Conservation (phyloP, 1,284 basidiomycete species). For the Waitea zeae region DNA sequence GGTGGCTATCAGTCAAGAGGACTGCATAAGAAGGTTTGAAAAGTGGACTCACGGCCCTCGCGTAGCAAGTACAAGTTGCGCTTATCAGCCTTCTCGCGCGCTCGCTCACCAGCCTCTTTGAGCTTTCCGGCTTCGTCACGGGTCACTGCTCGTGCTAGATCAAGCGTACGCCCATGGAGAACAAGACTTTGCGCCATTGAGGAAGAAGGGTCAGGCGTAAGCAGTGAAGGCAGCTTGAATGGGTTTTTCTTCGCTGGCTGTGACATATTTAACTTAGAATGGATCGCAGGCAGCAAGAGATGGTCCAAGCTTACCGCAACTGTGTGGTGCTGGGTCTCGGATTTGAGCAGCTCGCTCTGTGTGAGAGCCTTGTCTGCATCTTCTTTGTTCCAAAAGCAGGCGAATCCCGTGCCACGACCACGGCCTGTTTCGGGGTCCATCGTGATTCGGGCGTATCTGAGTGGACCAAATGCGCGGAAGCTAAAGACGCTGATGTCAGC, state of each 20-base stretch:
- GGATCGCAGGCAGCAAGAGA: background rate
- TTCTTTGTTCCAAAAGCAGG: slow-evolving; percentile 91
- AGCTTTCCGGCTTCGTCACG: slow-evolving; percentile 76
- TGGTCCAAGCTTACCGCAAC: no score
- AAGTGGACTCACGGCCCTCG: slow-evolving; percentile 64
- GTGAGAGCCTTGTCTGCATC: slow-evolving; percentile 79
- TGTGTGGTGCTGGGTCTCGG: slow-evolving; percentile 47
- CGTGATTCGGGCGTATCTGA: slow-evolving; percentile 88
- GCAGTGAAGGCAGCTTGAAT: slow-evolving; percentile 71
- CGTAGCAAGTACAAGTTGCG: slow-evolving; percentile 91
- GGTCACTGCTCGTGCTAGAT: slow-evolving; percentile 83
- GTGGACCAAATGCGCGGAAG: slow-evolving; percentile 81
- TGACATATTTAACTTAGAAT: no score
- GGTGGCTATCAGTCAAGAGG: background rate
- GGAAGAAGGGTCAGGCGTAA: slow-evolving; percentile 91
- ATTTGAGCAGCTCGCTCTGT: slow-evolving; percentile 60
- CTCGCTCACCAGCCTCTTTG: slow-evolving; percentile 73
- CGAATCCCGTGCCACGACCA: slow-evolving; percentile 90
- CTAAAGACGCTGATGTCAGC: slow-evolving; percentile 20
- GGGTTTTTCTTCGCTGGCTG: slow-evolving; percentile 56
- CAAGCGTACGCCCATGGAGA: slow-evolving; percentile 84
- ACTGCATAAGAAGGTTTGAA: slow-evolving; percentile 1
- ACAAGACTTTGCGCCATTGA: slow-evolving; percentile 72
- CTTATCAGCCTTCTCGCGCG: slow-evolving; percentile 85
- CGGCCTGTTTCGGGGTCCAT: slow-evolving; percentile 74